Percentiles rank a stretch among this genome's conserved stretches.
These are phyloP conservation scores for Oleoguttula mirabilis DNA, from an alignment of 495 filamentous ascomycete genomes.

Conservation along the genomic window DNA sequence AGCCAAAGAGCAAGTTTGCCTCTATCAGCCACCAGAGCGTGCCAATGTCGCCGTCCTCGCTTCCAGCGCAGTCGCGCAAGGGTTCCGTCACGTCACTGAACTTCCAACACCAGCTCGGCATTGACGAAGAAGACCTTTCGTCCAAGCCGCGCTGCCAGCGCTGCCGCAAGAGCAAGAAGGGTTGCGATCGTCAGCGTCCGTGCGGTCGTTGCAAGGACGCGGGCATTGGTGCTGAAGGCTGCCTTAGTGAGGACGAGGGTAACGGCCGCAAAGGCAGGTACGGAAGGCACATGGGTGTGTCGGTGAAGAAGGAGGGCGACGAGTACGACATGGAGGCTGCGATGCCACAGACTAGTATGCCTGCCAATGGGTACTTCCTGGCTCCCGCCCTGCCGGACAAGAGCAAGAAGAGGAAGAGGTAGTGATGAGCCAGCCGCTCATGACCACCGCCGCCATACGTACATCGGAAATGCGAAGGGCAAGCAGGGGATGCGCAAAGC, in stretches of 20 bases:
- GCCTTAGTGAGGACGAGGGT: slow-evolving; percentile 91
- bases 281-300: slow-evolving; percentile 92
- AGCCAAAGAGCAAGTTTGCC: slow-evolving; percentile 22
- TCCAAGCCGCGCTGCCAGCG: slow-evolving; percentile 95
- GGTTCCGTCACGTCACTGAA: slow-evolving; percentile 58
- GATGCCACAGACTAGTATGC: slow-evolving; percentile 23
- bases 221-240: slow-evolving; percentile 79
- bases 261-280: slow-evolving; percentile 95
- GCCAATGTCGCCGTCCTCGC: slow-evolving; percentile 57
- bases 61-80: slow-evolving; percentile 61
- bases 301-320: slow-evolving; percentile 56
- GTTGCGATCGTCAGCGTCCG: slow-evolving; percentile 89
- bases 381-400: slow-evolving; percentile 36
- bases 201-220: slow-evolving; percentile 94
- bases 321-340: slow-evolving; percentile 4
- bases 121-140: slow-evolving; percentile 80
- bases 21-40: slow-evolving; percentile 26
- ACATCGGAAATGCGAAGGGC: too few relatives aligned
- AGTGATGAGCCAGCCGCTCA: too few relatives aligned
- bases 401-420: slow-evolving; percentile 64
- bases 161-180: slow-evolving; percentile 98
- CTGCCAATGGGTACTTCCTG: slow-evolving; percentile 22
- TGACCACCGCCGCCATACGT: too few relatives aligned
- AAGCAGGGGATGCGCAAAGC: too few relatives aligned
- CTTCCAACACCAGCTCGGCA: slow-evolving; percentile 57